Base-by-base conservation (phyloP, 2,329 filamentous ascomycete species). In the Fusarium pilosicola region DNA sequence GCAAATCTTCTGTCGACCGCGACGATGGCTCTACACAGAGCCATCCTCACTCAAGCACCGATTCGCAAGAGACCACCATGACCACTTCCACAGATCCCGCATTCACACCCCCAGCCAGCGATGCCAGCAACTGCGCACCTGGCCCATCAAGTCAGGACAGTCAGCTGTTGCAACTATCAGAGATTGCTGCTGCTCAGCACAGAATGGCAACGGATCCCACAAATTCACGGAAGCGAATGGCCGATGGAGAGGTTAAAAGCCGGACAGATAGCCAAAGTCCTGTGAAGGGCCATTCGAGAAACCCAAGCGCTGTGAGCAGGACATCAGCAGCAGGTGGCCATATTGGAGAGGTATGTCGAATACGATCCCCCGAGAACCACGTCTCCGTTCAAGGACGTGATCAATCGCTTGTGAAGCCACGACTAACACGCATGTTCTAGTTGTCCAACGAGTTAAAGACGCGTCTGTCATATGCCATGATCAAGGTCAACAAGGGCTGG, bases 401-500 rank as follows among this genome's bases (percentile, higher is more conserved):
- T 30, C 14, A n/a, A 45, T 44, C 44, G 30, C 30, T 17, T 12
- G 30, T 38, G 38, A 48, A 58, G 34, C 30, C 38, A 42, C 38
- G 67, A 73, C 71, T 75, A 70, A 77, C 67, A 74, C 70, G 26
- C 48, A 39, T 52, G 39, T 45, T 61, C 12, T 80, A 95, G 93
- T 85, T 94, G 61, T 94, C 94, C 45, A 89, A 91, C 62, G 93
- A 96, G 79, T 88, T 98, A 59, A 93, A 92, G 79, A 92, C 94
- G 57, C 93, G 94, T 77, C 88, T 98, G 34, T 94, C 94, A 12
- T 98, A 98, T 82, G 96, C 96, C 73, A 96, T 97, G 89, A 89
- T 97, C 80, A 98, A 97, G 82, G 93, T 98, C 45, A 94, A 94
- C 80, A 91, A 97, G 79, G 94, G 94, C 66, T 96, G 95, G 92